Base-by-base conservation (phyloP, 306 rosid species). In the Cicer bijugum region DNA sequence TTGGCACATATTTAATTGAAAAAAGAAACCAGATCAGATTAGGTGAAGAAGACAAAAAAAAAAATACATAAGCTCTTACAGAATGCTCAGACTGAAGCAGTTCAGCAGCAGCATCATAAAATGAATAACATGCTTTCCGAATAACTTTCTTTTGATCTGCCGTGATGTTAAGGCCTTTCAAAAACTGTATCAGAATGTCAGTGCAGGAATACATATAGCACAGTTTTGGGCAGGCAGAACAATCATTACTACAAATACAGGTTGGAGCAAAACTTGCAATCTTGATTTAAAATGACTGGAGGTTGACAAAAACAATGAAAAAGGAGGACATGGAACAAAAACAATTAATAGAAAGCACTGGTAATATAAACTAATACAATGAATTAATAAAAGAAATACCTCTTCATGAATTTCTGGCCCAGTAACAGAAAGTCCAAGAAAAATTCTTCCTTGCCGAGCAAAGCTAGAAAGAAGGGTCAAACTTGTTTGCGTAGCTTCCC, bases 391-490 rank as follows among this genome's bases (percentile, higher is more conserved):
- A 50, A 78, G 44, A 15, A 37, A 35, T 83, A 95, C 99, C 93
- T 95, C 97, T 76, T 88, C 97, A 45, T 87, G 87, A 81, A 92
- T 75, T 81, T 90, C 96, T 52, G 86, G 96, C 70, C 96, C 99
- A 82, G 85, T 61, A 14, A 84, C 85, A 65, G 89, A 75, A 84
- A 95, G 87, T 62, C 97, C 96, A 43, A 95, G 82, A 84, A 95
- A 89, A 73, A 90, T 80, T 83, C 99, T 95, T 58, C 97, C 99
- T 76, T 95, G 99, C 47, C 97, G 95, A 75, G 97, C 95, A 88
- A 95, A 95, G 88, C 99, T 95, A 66, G 97, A 91, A 81, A 95
- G 97, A 80, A 95, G 97, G 69, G 99, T 90, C 88, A 95, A 88
- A 90, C 89, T 91, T 39, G 97, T 95, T 83, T 89, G 96, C 63